Percentiles rank a stretch among this genome's conserved stretches.
Evolutionary conservation across 805 yeast species (phyloP).

Genomic region (Schizosaccharomyces octosporus): DNA sequence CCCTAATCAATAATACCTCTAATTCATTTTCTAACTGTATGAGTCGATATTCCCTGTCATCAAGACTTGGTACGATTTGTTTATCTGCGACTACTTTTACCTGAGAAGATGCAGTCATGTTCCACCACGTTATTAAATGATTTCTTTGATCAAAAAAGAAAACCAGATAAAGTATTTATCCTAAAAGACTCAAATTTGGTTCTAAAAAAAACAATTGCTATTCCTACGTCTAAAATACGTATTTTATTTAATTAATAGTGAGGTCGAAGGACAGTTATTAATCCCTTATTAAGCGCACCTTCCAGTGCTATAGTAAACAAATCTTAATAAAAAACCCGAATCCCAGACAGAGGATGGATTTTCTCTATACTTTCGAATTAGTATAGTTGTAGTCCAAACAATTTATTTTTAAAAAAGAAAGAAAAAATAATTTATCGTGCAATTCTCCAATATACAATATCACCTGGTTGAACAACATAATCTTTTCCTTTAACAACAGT

Average conservation of each 20-base stretch:
- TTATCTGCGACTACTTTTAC: background rate
- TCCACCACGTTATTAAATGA: background rate
- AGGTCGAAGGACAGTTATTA: no score
- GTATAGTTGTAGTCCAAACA: no score
- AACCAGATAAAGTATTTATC: no score
- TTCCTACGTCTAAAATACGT: no score
- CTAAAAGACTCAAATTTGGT: no score
- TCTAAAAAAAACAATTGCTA: no score
- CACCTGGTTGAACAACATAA: conserved; percentile 87
- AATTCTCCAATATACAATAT: conserved; percentile 35
- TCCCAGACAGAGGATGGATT: no score
- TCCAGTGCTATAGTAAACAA: no score
- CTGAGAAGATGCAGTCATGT: background rate
- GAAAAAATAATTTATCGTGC: background rate
- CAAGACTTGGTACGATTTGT: conserved; percentile 14
- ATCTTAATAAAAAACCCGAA: no score
- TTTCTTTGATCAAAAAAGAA: background rate
- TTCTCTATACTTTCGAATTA: no score
- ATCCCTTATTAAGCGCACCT: no score
- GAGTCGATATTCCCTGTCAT: conserved; percentile 52
- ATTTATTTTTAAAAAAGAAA: background rate
- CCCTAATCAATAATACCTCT: conserved; percentile 43
- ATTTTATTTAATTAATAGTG: no score
- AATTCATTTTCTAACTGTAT: conserved; percentile 49
- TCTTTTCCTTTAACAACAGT: conserved; percentile 79